Percentiles rank a stretch among this genome's conserved stretches.
phyloP scores from a whole-genome alignment of 1,284 basidiomycete species.

The Cryptococcus neoformans region DNA sequence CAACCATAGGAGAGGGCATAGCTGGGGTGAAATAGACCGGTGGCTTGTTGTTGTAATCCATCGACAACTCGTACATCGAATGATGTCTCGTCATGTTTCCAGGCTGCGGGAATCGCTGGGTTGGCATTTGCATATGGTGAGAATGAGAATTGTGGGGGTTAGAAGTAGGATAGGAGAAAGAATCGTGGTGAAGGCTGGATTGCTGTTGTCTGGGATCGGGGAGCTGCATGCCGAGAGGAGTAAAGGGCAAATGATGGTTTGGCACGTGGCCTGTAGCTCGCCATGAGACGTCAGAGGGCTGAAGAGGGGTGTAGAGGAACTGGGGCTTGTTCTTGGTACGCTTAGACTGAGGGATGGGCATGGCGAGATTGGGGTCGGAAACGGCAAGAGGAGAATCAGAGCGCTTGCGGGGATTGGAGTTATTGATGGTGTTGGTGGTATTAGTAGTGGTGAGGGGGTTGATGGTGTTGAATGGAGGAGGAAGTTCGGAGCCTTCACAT shows the following conservation, averaged over 20 bases:
- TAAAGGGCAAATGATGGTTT: not conserved
- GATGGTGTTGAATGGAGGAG: not conserved
- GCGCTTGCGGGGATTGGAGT: not conserved
- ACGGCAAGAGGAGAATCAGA: not conserved
- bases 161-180: not conserved
- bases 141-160: not conserved
- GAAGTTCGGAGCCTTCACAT: not conserved
- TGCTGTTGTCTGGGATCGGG: too few species aligned
- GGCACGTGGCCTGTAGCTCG: not conserved
- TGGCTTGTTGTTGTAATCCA: not conserved
- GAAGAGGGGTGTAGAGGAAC: not conserved
- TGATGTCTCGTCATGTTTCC: slow-evolving; percentile 1
- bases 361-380: not conserved
- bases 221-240: not conserved
- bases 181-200: too few species aligned
- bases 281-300: not conserved
- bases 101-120: not conserved
- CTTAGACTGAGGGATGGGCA: not conserved
- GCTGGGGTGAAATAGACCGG: not conserved
- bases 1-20: not conserved
- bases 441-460: not conserved
- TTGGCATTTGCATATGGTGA: not conserved
- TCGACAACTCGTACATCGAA: not conserved
- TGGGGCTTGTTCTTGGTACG: too few species aligned
- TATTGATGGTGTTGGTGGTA: not conserved